Evolutionary conservation across 78 protist genomes (phyloP), one percentile per base, ranked within the genome.

Genomic region (Dictyostelium brefeldianum): DNA sequence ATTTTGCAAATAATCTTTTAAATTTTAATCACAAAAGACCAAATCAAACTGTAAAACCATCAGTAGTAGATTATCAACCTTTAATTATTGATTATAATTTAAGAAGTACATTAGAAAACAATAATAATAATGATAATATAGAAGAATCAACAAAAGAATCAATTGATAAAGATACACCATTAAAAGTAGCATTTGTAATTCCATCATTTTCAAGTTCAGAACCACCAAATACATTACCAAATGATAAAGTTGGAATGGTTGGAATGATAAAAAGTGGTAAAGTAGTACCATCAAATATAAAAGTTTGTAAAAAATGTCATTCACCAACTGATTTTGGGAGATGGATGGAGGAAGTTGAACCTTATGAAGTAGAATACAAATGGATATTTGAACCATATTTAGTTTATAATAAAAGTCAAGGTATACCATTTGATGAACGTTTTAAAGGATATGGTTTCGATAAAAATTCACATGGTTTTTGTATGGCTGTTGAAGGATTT

Each of bases 341-440:
- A 31, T 85, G 81, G 83, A 43, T 53, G 20, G 41, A 54, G 7
- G n/a, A 73, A 6, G 47, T 14, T 8, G 83, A 47, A 29, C 78
- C 83, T 20, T 85, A 75, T 67, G 78, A 85, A 50, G 54, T 75
- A 46, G 47, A 59, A 29, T 85, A 85, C 59, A 73, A 56, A 20
- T 85, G 92, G 92, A 75, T 85, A 57, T 85, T 75, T 27, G 92
- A 85, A 69, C 92, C 92, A 46, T 85, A 85, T 43, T n/a, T 85
- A 11, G 51, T 85, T 9, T 85, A 50, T 47, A 75, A 85, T 48
- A 53, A 29, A 47, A 18, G 41, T 11, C 64, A 56, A 15, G 22
- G 48, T 18, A 11, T 29, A 62, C 36, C 29, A 18, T 85, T 85
- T 36, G 92, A 85, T 47, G 92, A 85, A 22, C 36, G 92, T 75